Base-by-base conservation (phyloP, 2,329 filamentous ascomycete genomes). In the Chalaropsis thielavioides region DNA sequence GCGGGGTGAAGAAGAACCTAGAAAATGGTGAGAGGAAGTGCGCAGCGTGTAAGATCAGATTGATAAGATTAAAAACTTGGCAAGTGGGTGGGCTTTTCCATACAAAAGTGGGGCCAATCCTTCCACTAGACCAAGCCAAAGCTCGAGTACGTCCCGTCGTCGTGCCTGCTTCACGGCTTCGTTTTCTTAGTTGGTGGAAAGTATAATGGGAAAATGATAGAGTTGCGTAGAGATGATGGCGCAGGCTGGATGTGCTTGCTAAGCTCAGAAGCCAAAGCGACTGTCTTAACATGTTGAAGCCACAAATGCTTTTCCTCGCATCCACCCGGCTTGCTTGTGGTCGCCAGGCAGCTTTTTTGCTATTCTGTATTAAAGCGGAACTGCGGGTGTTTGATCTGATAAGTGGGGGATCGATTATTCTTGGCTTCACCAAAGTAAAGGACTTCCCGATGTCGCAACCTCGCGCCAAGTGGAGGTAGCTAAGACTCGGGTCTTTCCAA, bases 1-100 rank as follows among this genome's bases (percentile, higher is more conserved):
- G 61, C 56, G 38, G 27, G 56, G 54, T 44, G 43, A 22, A 59
- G 43, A 35, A 58, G 22, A 64, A 22, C 49, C 41, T 60, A 3
- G 11, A 19, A 61, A 27, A 5, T 11, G 54, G 65, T 65, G 68
- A 51, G 58, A 63, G 56, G 22, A 54, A 61, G 64, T 49, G 22
- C 49, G 41, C 43, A 46, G 22, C 59, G 59, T 38, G 2, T 38
- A 56, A 72, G 73, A 76, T 77, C 72, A 71, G 76, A 78, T 78
- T 78, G 76, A 78, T 78, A 77, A 78, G 76, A 78, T 78, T 74
- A 65, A 49, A 31, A 46, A 11, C 27, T 58, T 17, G 43, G 13
- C 43, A 46, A n/a, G 43, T 19, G 22, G 59, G 22, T 40, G 19
- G 41, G 41, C 49, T 40, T 43, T 40, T 40, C 22, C 61, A 40